Base-by-base conservation (phyloP, 2,329 filamentous ascomycete genomes). In the Xylariaceae sp. region DNA sequence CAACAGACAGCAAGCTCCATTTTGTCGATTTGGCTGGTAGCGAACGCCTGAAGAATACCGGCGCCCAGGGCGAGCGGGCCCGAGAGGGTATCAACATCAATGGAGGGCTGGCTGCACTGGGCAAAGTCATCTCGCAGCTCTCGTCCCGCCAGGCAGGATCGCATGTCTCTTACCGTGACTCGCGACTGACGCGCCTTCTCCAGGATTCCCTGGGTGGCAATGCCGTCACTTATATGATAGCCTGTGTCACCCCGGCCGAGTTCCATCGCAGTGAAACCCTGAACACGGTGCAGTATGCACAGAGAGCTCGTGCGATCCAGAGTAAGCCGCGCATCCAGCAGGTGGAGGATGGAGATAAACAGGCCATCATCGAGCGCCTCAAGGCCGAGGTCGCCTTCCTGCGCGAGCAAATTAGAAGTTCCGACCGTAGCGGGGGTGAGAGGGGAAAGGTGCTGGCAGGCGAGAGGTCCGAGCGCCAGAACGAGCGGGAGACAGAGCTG, bases 151-250 rank as follows among this genome's bases (percentile, higher is more conserved):
- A 88, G 50, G 69, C 85, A 31, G 88, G 88, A 33, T 83, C 88
- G 4, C 88, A 97, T 64, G 89, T 98, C 41, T 98, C 92, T 2
- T 98, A 98, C 61, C 87, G 92, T 48, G 92, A 98, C 66, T 97
- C 92, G n/a, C 89, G 88, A 60, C 79, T 98, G 52, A 98, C 92
- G 9, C 83, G 92, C 43, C 73, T 98, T 16, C 76, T 98, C 13
- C 92, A 98, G 69, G 92, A 98, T 64, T 98, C 92, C 0, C 73
- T 98, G 4, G 92, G 92, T 41, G 92, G 92, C 4, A 97, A 94
- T 59, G 92, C 92, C 24, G 94, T 96, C 59, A 98, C 92, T 1
- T 98, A 97, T 67, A 97, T 98, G 92, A 92, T 98, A 66, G 92
- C 92, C 7, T 98, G 92, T 65, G 89, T 98, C 19, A 98, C 90